Evolutionary conservation across 2,329 filamentous ascomycete species (phyloP), one percentile per base, ranked within the genome.

Genomic region (Pseudocercospora fijiensis): DNA sequence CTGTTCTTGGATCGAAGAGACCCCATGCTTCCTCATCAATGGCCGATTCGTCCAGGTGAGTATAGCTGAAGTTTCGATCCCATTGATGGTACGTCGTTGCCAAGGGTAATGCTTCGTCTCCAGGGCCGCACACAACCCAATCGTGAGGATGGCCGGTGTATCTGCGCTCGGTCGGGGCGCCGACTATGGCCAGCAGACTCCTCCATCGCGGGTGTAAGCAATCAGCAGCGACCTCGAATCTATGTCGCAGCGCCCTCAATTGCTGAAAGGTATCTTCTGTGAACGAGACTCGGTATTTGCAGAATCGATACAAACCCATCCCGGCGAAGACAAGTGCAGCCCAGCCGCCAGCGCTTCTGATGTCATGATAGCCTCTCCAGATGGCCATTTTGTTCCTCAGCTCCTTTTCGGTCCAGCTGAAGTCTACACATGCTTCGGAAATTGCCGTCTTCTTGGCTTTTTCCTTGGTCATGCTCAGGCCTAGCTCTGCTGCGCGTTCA

Each of bases 301-400:
- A 86, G 72, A 86, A 84, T 7, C 84, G 79, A 71, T 86, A 86
- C 13, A 86, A 80, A 1, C 84, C 84, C 75, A 83, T 83, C 33
- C 84, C 83, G 4, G 84, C 81, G 67, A 86, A 86, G 1, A 85
- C 80, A 3, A 86, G 77, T 10, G 82, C 78, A 1, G 79, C 80
- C 83, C 83, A 86, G 2, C 84, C 84, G 2, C 82, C 84, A 18
- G 80, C 78, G 57, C 84, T 81, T 72, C 85, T 83, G 68, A 86
- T 85, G 70, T 86, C 83, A 66, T 84, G 81, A 71, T 86, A 86
- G 10, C 84, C 84, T 58, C 83, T 80, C 84, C 84, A 86, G 61
- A 86, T 79, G 0, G 78, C 80, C 71, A 75, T 76, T 60, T 80
- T 80, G 67, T 86, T 86, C 11, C 84, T 79, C 18, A 86, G 71